Conservation (phyloP, 768 basidiomycete genomes). For the Fomitopsis serialis region DNA sequence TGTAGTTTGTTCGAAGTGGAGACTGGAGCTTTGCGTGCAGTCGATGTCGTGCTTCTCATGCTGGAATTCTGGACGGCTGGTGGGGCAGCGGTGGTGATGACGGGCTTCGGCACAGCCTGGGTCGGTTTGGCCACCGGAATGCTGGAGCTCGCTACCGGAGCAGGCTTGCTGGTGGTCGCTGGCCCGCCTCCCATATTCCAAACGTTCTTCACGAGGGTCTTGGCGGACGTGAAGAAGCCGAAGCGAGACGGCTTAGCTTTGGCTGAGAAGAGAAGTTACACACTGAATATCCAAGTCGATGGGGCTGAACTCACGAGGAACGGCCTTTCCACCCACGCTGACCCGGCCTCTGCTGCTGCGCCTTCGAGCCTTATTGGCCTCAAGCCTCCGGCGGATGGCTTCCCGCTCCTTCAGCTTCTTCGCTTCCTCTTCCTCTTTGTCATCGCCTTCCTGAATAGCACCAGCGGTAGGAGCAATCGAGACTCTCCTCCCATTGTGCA, state of each 20-base stretch:
- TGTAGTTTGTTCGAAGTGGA: constrained; percentile 2
- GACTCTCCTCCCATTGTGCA: constrained; percentile 29
- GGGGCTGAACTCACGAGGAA: constrained; percentile 30
- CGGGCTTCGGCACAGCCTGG: constrained; percentile 3
- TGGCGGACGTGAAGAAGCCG: constrained; percentile 67
- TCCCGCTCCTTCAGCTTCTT: constrained; percentile 44
- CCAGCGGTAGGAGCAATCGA: constrained; percentile 25
- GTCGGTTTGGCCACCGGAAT: constrained; percentile 24
- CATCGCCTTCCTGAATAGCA: constrained; percentile 4
- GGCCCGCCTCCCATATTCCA: constrained; percentile 54
- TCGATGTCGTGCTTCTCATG: constrained; percentile 6
- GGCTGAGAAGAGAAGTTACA: constrained; percentile 19
- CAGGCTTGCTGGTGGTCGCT: constrained; percentile 22
- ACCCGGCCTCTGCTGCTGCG: constrained; percentile 57
- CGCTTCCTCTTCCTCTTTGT: constrained; percentile 24
- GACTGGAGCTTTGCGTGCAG: not conserved
- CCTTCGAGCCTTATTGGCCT: constrained; percentile 60
- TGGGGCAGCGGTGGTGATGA: not conserved
- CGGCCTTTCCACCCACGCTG: constrained; percentile 29
- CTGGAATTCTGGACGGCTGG: constrained; percentile 1
- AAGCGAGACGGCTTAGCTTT: constrained; percentile 51
- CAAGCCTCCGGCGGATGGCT: constrained; percentile 57
- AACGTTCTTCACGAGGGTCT: constrained; percentile 65
- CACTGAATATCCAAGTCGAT: not conserved
- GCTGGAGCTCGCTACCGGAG: constrained; percentile 14